These are phyloP conservation scores for Lachnellula occidentalis DNA, from an alignment of 2,329 filamentous ascomycete species.

Conservation along the genomic window DNA sequence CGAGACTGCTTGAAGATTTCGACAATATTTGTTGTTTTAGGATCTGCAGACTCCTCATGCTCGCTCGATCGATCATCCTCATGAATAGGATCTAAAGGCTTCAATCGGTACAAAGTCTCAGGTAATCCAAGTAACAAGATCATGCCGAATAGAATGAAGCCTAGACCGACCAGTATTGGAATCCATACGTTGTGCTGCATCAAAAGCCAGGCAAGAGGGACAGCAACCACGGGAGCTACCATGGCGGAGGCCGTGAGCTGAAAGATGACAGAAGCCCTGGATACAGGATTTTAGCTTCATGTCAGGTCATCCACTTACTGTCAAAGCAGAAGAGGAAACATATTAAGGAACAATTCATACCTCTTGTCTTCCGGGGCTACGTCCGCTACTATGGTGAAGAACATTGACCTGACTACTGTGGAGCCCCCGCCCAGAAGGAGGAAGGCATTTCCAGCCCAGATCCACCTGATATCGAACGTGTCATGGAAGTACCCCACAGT, in stretches of 20 bases:
- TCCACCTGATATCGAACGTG: constrained; percentile 21
- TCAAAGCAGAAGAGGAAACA: not conserved
- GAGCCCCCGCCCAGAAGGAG: constrained; percentile 32
- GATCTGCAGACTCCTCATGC: not conserved
- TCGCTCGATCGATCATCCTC: not conserved
- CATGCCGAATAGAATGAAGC: constrained; percentile 1
- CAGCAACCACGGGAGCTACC: constrained; percentile 30
- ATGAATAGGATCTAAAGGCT: not conserved
- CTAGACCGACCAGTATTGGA: constrained; percentile 10
- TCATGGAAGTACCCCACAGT: constrained; percentile 12
- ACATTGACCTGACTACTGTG: constrained; percentile 25
- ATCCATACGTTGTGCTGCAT: constrained; percentile 23
- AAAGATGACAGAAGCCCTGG: constrained; percentile 29
- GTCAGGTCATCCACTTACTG: not conserved
- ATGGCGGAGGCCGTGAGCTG: constrained; percentile 24
- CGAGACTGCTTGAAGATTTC: constrained; percentile 8
- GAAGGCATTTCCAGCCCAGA: constrained; percentile 28
- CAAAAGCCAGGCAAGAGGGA: constrained; percentile 31
- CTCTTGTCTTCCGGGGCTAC: constrained; percentile 31
- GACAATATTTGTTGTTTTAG: not conserved
- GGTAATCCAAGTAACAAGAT: constrained; percentile 17
- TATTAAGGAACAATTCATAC: not conserved
- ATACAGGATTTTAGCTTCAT: constrained; percentile 13
- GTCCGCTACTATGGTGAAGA: constrained; percentile 33
- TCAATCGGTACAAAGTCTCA: constrained; percentile 14